Percentiles rank a stretch among this genome's conserved stretches.
Evolutionary conservation across 2,329 filamentous ascomycete species (phyloP).

Genomic region (Blumeriella jaapii): DNA sequence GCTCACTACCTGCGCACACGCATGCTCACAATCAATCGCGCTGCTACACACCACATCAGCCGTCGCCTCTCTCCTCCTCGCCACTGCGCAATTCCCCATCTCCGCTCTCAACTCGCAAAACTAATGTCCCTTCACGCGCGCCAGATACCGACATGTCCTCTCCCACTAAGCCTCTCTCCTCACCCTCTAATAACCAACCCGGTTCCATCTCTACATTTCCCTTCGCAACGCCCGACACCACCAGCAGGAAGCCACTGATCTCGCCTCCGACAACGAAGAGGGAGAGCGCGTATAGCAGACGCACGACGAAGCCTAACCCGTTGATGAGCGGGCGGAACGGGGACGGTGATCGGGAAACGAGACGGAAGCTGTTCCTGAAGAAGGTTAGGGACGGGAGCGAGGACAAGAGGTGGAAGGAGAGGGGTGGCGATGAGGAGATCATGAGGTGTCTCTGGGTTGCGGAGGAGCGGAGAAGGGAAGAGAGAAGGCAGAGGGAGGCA

Average conservation of each 20-base stretch:
- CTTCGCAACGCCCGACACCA: conserved; percentile 1
- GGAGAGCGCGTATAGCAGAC: conserved; percentile 26
- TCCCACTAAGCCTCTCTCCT: conserved; percentile 12
- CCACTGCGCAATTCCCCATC: conserved; percentile 40
- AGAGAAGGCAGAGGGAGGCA: conserved; percentile 24
- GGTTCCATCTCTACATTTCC: neutral
- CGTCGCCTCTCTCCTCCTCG: conserved; percentile 49
- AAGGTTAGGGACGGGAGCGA: conserved; percentile 50
- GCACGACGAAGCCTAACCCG: conserved; percentile 50
- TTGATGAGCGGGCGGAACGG: conserved; percentile 39
- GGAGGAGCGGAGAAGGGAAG: conserved; percentile 28
- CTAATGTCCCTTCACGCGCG: conserved; percentile 31
- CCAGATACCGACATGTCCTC: conserved; percentile 26
- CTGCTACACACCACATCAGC: conserved; percentile 31
- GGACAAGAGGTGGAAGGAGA: conserved; percentile 44
- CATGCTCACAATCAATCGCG: conserved; percentile 8
- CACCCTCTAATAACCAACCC: conserved; percentile 1
- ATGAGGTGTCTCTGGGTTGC: conserved; percentile 30
- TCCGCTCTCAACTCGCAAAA: conserved; percentile 33
- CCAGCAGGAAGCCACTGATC: conserved; percentile 2
- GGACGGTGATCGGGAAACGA: conserved; percentile 46
- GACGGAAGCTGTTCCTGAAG: conserved; percentile 58
- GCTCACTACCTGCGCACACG: conserved; percentile 16
- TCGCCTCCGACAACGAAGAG: conserved; percentile 9
- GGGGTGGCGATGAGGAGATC: conserved; percentile 44